These are phyloP conservation scores for Dacryopinax spathularia DNA, from an alignment of 768 basidiomycete species.

Conservation along the genomic window DNA sequence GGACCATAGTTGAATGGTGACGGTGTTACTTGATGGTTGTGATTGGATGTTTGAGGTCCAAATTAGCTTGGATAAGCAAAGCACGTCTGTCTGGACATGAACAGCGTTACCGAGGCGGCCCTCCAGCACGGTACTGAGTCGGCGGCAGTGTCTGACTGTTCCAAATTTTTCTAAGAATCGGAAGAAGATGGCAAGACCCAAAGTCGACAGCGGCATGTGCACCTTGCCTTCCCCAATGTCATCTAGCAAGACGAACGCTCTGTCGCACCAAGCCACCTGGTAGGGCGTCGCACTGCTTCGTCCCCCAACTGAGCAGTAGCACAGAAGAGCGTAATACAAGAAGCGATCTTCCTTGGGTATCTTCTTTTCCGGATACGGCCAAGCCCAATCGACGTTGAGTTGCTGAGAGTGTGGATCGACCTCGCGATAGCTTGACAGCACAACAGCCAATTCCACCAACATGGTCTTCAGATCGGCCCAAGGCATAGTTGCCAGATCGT, in stretches of 20 bases:
- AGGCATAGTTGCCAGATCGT: background rate
- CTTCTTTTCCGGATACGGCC: background rate
- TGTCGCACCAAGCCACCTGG: background rate
- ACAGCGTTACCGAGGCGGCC: background rate
- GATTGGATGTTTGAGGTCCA: background rate
- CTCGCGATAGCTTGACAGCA: background rate
- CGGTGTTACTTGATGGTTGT: background rate
- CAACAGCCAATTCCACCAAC: background rate
- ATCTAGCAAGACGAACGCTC: background rate
- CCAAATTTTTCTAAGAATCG: background rate
- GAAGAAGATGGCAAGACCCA: background rate
- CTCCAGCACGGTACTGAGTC: no score
- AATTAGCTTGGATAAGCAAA: background rate
- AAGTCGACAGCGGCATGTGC: background rate
- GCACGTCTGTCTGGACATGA: background rate
- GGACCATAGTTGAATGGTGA: background rate
- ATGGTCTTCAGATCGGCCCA: background rate
- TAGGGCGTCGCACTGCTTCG: background rate
- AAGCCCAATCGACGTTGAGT: background rate
- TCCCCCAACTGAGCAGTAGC: background rate
- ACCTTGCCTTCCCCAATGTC: background rate
- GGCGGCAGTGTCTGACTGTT: no score
- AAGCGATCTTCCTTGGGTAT: background rate
- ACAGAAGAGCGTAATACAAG: background rate
- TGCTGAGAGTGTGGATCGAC: background rate